Evolutionary conservation across 768 basidiomycete species (phyloP), one percentile per base, ranked within the genome.

Genomic region (Cytidiella melzeri): DNA sequence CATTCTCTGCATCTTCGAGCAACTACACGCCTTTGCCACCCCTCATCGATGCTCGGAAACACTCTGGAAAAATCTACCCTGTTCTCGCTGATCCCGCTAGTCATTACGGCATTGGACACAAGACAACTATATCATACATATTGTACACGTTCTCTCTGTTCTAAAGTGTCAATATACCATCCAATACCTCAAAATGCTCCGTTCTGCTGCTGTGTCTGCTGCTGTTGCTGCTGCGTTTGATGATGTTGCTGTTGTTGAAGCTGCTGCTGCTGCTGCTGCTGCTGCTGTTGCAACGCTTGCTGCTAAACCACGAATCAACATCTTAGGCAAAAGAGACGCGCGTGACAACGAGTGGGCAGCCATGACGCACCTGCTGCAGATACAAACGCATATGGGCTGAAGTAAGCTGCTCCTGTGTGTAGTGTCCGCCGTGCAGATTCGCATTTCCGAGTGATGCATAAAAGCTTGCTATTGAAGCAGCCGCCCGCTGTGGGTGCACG

Each of bases 361-460:
- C 52, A n/a, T 34, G 53, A 56, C 47, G 40, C 48, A 45, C 55
- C 41, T 58, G 60, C 18, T 52, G 23, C 27, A 59, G 51, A 37
- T 53, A 37, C 11, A 53, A 48, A 5, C 48, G 45, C 18, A 53
- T 18, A 20, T 48, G 52, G 12, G 48, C 48, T n/a, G 59, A 54
- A 21, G 58, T 48, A 38, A 56, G 41, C 19, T 59, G 58, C 51
- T 61, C 57, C 12, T 27, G 52, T 18, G 54, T 60, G 21, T n/a
- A n/a, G n/a, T n/a, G n/a, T n/a, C n/a, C n/a, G n/a, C n/a, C n/a
- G n/a, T n/a, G n/a, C n/a, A n/a, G n/a, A n/a, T n/a, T n/a, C n/a
- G n/a, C n/a, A n/a, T n/a, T n/a, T n/a, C n/a, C n/a, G n/a, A n/a
- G n/a, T n/a, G n/a, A n/a, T n/a, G 42, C 20, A 19, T 52, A 47